Evolutionary conservation across 106 monocot species (phyloP).

Genomic region (Dioscorea alata): DNA sequence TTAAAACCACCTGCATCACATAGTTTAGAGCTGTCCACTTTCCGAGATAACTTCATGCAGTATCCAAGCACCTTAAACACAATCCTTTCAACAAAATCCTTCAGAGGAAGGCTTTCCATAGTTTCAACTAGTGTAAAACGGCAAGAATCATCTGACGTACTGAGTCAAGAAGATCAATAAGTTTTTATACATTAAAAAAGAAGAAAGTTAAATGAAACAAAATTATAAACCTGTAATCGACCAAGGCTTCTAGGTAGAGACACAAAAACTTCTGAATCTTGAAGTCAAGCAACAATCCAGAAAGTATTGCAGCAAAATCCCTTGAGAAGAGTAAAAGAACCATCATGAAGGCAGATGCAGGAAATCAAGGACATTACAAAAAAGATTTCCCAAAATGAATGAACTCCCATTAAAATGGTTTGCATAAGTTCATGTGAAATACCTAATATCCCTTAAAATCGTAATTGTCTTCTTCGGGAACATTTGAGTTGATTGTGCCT

Average conservation of each 20-base stretch:
- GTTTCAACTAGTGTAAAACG: conserved; percentile 22
- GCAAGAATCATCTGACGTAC: conserved; percentile 51
- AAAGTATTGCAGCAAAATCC: conserved; percentile 71
- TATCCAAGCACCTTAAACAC: conserved; percentile 49
- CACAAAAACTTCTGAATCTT: conserved; percentile 63
- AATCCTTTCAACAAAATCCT: conserved; percentile 39
- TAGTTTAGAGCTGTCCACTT: conserved; percentile 21
- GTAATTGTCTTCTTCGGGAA: conserved; percentile 58
- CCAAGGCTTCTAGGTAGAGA: conserved; percentile 54
- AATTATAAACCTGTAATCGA: conserved; percentile 42
- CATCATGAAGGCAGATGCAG: background rate
- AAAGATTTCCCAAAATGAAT: no score
- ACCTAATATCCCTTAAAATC: conserved; percentile 62
- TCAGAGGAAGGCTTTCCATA: conserved; percentile 47
- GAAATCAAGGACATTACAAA: no score
- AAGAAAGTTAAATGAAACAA: background rate
- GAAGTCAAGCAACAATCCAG: conserved; percentile 59
- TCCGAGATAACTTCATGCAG: conserved; percentile 33
- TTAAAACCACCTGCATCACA: conserved; percentile 41
- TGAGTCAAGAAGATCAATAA: conserved; percentile 21
- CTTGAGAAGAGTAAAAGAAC: conserved; percentile 23
- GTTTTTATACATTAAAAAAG: background rate
- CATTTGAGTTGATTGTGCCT: conserved; percentile 56
- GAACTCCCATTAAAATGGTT: no score
- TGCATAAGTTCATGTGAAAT: background rate